A percentile compares a stretch with the other conserved stretches of the same genome.
These are phyloP conservation scores for Melampsora larici-populina DNA, from an alignment of 1,284 basidiomycete genomes.

Conservation along the genomic window DNA sequence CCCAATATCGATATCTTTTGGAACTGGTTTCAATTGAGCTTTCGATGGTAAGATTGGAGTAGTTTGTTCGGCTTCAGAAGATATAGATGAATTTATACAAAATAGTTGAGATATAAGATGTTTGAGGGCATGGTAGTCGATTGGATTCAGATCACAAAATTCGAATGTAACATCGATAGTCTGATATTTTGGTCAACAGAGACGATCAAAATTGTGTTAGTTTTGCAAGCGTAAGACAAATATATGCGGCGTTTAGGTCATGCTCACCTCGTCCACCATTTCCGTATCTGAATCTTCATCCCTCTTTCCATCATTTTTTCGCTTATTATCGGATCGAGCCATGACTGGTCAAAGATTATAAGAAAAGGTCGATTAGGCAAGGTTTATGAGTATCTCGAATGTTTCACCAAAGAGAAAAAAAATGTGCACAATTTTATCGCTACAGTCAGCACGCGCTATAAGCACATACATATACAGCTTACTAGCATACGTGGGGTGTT, in stretches of 20 bases:
- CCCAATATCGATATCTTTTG: slow-evolving; percentile 24
- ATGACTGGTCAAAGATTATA: not conserved
- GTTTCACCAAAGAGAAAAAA: too few relatives aligned
- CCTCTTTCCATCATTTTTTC: not conserved
- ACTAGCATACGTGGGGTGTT: too few relatives aligned
- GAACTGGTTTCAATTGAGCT: slow-evolving; percentile 18
- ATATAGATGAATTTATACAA: slow-evolving; percentile 7
- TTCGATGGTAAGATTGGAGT: slow-evolving; percentile 22
- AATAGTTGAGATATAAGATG: slow-evolving; percentile 37
- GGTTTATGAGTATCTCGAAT: too few relatives aligned
- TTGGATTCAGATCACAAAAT: slow-evolving; percentile 33
- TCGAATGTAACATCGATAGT: slow-evolving; percentile 40
- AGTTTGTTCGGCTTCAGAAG: not conserved
- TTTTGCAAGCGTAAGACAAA: not conserved
- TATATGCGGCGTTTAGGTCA: not conserved
- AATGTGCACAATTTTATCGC: too few relatives aligned
- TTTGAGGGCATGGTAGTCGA: slow-evolving; percentile 40
- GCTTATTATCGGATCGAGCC: not conserved
- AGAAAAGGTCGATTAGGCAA: too few relatives aligned
- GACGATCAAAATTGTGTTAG: not conserved
- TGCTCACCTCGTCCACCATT: slow-evolving; percentile 3
- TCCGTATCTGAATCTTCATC: slow-evolving; percentile 10
- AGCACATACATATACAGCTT: too few relatives aligned
- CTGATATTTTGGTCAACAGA: not conserved
- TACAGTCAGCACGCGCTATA: too few relatives aligned